Percentiles rank a stretch among this genome's conserved stretches.
These are phyloP conservation scores for Exophiala sp. DNA, from an alignment of 2,329 filamentous ascomycete species.

Conservation along the genomic window DNA sequence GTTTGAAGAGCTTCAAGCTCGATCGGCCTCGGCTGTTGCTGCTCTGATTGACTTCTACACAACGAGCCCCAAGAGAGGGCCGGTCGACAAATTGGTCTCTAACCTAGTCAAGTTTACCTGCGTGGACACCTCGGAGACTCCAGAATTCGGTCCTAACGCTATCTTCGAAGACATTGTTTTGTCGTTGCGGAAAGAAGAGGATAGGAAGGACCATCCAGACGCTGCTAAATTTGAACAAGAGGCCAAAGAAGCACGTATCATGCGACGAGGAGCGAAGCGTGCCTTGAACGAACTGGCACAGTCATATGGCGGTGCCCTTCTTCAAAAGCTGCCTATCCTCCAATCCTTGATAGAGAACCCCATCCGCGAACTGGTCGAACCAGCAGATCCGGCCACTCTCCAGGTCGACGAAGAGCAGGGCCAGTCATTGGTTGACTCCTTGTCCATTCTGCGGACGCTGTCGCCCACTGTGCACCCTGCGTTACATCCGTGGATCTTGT, in stretches of 20 bases:
- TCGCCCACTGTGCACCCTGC: conserved; percentile 77
- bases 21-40: conserved; percentile 79
- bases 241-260: conserved; percentile 81
- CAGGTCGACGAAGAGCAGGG: conserved; percentile 71
- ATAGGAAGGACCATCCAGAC: conserved; percentile 85
- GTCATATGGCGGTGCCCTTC: conserved; percentile 69
- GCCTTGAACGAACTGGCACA: conserved; percentile 79
- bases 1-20: conserved; percentile 77
- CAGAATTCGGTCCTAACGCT: conserved; percentile 83
- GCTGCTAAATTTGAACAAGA: conserved; percentile 85
- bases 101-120: conserved; percentile 97
- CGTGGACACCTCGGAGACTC: conserved; percentile 94
- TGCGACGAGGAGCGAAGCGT: conserved; percentile 86
- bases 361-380: conserved; percentile 60
- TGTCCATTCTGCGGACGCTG: conserved; percentile 87
- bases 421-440: conserved; percentile 86
- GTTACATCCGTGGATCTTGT: conserved; percentile 73
- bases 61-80: conserved; percentile 67
- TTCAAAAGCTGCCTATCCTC: conserved; percentile 79
- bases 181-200: conserved; percentile 94
- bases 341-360: conserved; percentile 75
- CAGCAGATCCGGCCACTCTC: conserved; percentile 18
- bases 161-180: conserved; percentile 72
- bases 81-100: conserved; percentile 90
- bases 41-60: conserved; percentile 82